Conservation (phyloP, 805 yeast genomes). For the Yarrowia divulgata region DNA sequence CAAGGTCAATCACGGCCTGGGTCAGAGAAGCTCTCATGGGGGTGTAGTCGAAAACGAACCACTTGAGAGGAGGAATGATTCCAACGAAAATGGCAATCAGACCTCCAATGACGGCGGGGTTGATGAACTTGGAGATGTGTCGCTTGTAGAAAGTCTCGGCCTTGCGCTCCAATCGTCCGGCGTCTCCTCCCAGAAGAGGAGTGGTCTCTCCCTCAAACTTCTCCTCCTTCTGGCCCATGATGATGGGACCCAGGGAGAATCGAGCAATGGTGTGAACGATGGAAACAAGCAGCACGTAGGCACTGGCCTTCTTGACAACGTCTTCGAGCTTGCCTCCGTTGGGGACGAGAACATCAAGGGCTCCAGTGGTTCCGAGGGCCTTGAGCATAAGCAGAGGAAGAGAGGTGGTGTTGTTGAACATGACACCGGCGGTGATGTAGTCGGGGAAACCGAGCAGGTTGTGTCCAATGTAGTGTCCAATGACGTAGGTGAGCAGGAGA, state of each 20-base stretch:
- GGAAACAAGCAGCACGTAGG: conserved; percentile 42
- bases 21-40: conserved; percentile 42
- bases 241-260: conserved; percentile 43
- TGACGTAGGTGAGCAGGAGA: conserved; percentile 35
- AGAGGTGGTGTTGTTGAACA: conserved; percentile 44
- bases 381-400: conserved; percentile 42
- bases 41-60: conserved; percentile 41
- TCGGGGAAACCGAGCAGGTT: conserved; percentile 38
- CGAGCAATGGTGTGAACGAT: conserved; percentile 43
- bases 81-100: conserved; percentile 43
- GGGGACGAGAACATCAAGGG: conserved; percentile 41
- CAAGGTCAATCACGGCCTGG: conserved; percentile 41
- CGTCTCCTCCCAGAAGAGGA: conserved; percentile 26
- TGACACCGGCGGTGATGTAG: conserved; percentile 43
- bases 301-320: conserved; percentile 42
- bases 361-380: conserved; percentile 42
- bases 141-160: conserved; percentile 22
- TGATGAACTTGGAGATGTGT: conserved; percentile 39
- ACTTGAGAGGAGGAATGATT: conserved; percentile 43
- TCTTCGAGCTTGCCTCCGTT: conserved; percentile 40
- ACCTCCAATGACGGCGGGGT: conserved; percentile 43
- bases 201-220: conserved; percentile 30
- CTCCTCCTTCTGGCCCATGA: conserved; percentile 40
- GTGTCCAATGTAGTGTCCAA: conserved; percentile 41
- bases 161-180: conserved; percentile 6